Evolutionary conservation across 2,329 filamentous ascomycete genomes (phyloP).

Genomic region (Fusarium veterinarium): DNA sequence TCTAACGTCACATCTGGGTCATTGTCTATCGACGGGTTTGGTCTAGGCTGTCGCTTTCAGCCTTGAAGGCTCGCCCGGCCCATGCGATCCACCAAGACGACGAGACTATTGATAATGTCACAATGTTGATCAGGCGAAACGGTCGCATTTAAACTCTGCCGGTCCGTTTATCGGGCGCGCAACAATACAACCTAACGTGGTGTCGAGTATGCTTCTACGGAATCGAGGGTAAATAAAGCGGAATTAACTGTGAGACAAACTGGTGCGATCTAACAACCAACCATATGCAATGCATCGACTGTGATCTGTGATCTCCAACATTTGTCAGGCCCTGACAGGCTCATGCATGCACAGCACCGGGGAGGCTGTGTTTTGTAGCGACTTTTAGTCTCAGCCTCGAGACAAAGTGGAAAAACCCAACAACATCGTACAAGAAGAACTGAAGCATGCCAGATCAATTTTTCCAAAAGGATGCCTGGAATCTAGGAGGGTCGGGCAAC

Average conservation of each 20-base stretch:
- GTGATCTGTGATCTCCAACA: slow-evolving; percentile 20
- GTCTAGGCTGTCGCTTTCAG: slow-evolving; percentile 29
- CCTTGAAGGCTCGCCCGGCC: slow-evolving; percentile 5
- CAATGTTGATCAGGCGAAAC: slow-evolving; percentile 18
- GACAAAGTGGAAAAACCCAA: slow-evolving; percentile 42
- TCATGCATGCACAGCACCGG: slow-evolving; percentile 21
- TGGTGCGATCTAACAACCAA: background rate
- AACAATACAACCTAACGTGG: background rate
- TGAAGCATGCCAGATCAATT: slow-evolving; percentile 5
- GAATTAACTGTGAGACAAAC: background rate
- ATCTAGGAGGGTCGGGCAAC: slow-evolving; percentile 1
- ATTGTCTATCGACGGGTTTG: slow-evolving; percentile 17
- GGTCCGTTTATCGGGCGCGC: background rate
- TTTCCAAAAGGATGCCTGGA: slow-evolving; percentile 19
- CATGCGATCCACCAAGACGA: slow-evolving; percentile 11
- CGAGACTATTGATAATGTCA: background rate
- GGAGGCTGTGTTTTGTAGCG: slow-evolving; percentile 33
- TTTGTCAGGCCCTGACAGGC: slow-evolving; percentile 15
- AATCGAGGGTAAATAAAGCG: background rate
- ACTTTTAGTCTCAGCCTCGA: slow-evolving; percentile 42
- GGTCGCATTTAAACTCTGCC: slow-evolving; percentile 2
- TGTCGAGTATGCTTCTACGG: background rate
- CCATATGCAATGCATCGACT: background rate
- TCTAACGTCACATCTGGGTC: slow-evolving; percentile 32
- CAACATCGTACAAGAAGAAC: slow-evolving; percentile 3